Base-by-base conservation (phyloP, 2,329 filamentous ascomycete genomes). In the Fusarium tanahbumbuense region DNA sequence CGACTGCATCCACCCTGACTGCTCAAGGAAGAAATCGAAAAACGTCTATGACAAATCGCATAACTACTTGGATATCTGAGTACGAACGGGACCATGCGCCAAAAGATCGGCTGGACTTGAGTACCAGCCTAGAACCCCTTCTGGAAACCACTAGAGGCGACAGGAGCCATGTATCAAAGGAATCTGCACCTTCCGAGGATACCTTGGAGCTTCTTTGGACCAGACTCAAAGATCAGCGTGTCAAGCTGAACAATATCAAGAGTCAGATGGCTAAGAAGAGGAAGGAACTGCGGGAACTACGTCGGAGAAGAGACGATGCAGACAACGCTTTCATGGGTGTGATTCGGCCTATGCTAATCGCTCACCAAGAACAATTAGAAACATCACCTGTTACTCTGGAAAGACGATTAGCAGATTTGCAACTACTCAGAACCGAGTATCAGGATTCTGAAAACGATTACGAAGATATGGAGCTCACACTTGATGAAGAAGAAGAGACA, bases 261-360 rank as follows among this genome's bases (percentile, higher is more conserved):
- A 53, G 52, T 5, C 62, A 76, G 16, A 83, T 82, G 78, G 71
- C 77, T 6, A 56, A 58, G 18, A 77, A 74, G 50, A 76, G 81
- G 32, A 77, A 73, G 34, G 69, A 75, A 37, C 53, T 83, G 40
- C 73, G 74, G 42, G 64, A 76, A 7, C 57, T 80, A 20, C 78
- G 81, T 2, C 76, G 68, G 20, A 70, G 65, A 25, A 80, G 77
- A 54, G 78, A 81, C 41, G 74, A 78, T 27, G 76, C 79, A 8
- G 82, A 83, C 50, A 82, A 83, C 65, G 74, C 74, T 2, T 81
- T 83, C 47, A 82, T 83, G 80, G 75, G 76, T 28, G 67, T 79
- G 18, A 66, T 83, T 22, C 76, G 81, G 6, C 80, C 79, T 1
- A 73, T 82, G 25, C 71, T 83, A 6, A 71, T 81, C 22, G 76